phyloP scores from a whole-genome alignment of 2,329 filamentous ascomycete genomes.

The Paecilomyces niveus region DNA sequence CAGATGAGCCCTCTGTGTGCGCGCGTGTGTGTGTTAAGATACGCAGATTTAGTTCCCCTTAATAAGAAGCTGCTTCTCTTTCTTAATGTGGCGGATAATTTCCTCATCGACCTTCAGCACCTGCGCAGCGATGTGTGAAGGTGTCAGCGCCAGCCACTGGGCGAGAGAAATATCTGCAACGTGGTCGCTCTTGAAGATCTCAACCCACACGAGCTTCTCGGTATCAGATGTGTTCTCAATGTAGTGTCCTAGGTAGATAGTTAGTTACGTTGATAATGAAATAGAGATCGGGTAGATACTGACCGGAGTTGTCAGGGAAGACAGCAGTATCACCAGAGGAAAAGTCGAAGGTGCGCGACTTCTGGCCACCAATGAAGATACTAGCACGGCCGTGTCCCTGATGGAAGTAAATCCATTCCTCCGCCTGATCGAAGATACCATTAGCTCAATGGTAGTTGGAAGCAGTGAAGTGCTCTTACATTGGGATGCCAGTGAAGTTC shows the following conservation, averaged over 20 bases:
- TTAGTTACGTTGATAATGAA: not conserved
- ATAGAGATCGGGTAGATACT: conserved; percentile 10
- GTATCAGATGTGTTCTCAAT: conserved; percentile 61
- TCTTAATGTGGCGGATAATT: conserved; percentile 53
- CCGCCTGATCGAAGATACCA: conserved; percentile 38
- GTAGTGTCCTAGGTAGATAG: conserved; percentile 47
- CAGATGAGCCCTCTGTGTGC: no score
- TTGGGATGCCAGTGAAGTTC: conserved; percentile 67
- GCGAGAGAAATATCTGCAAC: conserved; percentile 60
- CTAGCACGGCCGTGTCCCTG: conserved; percentile 55
- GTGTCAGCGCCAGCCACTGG: conserved; percentile 64
- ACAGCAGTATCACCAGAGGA: conserved; percentile 59
- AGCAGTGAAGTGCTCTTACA: conserved; percentile 31
- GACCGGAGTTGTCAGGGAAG: conserved; percentile 55
- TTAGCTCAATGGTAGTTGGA: not conserved
- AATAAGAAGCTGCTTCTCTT: conserved; percentile 56
- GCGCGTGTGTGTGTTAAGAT: not conserved
- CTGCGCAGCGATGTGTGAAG: conserved; percentile 54
- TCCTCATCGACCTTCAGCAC: conserved; percentile 52
- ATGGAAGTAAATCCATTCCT: conserved; percentile 68
- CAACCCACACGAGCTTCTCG: conserved; percentile 60
- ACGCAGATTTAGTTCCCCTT: conserved; percentile 4
- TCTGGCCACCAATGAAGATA: conserved; percentile 55
- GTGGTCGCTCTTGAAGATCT: conserved; percentile 61
- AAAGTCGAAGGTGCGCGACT: conserved; percentile 62